Evolutionary conservation across 2,329 filamentous ascomycete genomes (phyloP).

Genomic region (Fusarium cyanostomum): DNA sequence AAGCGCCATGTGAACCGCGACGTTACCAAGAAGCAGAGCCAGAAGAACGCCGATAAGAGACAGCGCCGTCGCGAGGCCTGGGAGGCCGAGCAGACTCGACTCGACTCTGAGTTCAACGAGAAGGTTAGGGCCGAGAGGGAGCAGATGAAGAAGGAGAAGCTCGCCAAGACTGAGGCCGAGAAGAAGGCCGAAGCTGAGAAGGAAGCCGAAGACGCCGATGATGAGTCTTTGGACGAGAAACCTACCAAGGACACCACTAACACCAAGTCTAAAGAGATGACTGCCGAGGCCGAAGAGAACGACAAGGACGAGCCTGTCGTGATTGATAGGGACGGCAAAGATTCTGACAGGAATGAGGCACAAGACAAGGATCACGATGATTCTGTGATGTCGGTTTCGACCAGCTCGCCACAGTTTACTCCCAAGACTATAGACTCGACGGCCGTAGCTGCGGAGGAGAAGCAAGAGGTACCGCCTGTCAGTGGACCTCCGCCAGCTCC

Average conservation of each 20-base stretch:
- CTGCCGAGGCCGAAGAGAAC: conserved; percentile 16
- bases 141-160: conserved; percentile 31
- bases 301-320: conserved; percentile 25
- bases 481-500: conserved; percentile 40
- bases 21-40: conserved; percentile 53
- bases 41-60: conserved; percentile 52
- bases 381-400: conserved; percentile 44
- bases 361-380: conserved; percentile 36
- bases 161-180: conserved; percentile 23
- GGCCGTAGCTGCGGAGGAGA: conserved; percentile 40
- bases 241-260: conserved; percentile 8
- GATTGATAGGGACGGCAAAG: conserved; percentile 8
- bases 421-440: conserved; percentile 46
- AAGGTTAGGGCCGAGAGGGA: conserved; percentile 28
- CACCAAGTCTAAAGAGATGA: conserved; percentile 14
- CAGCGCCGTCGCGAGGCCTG: conserved; percentile 42
- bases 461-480: conserved; percentile 48
- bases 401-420: conserved; percentile 45
- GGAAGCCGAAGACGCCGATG: conserved; percentile 25
- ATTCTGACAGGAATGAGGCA: conserved; percentile 18
- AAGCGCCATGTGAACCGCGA: conserved; percentile 56
- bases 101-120: conserved; percentile 45
- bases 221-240: conserved; percentile 37
- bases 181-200: conserved; percentile 33
- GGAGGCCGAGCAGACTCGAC: conserved; percentile 40